phyloP scores from a whole-genome alignment of 352 stramenopile species.

The Globisporangium cederbergense region DNA sequence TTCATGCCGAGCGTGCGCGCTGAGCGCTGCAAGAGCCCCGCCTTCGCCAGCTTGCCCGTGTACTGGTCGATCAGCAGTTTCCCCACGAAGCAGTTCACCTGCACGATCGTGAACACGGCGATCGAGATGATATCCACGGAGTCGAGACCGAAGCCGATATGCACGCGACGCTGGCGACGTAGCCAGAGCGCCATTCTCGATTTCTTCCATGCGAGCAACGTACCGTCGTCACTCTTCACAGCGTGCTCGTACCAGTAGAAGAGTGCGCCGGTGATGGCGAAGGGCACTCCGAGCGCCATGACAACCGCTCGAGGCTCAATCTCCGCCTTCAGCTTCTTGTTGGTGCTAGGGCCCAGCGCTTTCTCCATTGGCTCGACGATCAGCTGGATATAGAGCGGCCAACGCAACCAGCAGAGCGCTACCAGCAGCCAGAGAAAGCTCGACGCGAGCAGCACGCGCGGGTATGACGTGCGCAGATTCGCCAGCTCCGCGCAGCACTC shows the following conservation, averaged over 20 bases:
- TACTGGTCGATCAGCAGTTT: conserved; percentile 66
- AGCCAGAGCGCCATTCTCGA: conserved; percentile 25
- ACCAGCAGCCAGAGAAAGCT: conserved; percentile 34
- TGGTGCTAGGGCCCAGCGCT: conserved; percentile 12
- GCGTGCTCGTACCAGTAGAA: conserved; percentile 38
- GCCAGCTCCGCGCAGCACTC: not conserved
- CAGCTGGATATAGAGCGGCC: conserved; percentile 37
- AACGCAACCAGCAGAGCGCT: conserved; percentile 44
- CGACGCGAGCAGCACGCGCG: conserved; percentile 2
- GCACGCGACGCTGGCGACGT: conserved; percentile 21
- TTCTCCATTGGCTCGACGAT: conserved; percentile 27
- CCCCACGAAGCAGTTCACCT: conserved; percentile 59
- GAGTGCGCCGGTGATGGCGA: conserved; percentile 29
- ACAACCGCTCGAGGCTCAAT: conserved; percentile 46
- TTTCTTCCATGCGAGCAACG: not conserved
- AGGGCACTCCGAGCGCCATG: conserved; percentile 33
- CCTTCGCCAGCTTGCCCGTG: conserved; percentile 64
- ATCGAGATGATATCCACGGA: conserved; percentile 45
- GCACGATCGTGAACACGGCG: conserved; percentile 40
- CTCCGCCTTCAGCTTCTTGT: conserved; percentile 29
- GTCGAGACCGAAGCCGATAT: conserved; percentile 29
- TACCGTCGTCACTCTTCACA: not conserved
- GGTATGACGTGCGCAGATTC: not conserved
- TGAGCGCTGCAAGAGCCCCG: conserved; percentile 42
- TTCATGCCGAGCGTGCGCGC: conserved; percentile 69